phyloP scores from a whole-genome alignment of 768 basidiomycete genomes.

The Lactarius akahatsu region DNA sequence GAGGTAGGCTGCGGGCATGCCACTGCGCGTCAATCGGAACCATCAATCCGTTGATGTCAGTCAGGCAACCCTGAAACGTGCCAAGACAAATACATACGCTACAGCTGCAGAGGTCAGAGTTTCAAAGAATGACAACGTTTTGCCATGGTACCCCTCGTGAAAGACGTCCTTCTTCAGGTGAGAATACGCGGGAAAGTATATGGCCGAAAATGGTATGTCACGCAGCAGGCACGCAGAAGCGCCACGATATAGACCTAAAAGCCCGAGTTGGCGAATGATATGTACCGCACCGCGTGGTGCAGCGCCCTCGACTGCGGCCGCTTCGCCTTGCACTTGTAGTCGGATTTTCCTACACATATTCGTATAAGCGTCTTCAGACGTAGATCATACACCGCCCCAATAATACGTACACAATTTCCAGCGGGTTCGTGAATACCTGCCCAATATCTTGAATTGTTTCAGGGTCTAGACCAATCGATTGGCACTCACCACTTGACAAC shows the following conservation, averaged over 20 bases:
- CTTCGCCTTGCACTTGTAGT: constrained; percentile 93
- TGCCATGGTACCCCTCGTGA: constrained; percentile 93
- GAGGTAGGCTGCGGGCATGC: constrained; percentile 96
- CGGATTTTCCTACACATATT: constrained; percentile 73
- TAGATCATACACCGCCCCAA: neutral
- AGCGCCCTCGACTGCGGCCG: constrained; percentile 81
- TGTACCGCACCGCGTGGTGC: constrained; percentile 84
- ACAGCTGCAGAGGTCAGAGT: constrained; percentile 79
- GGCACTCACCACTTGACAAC: constrained; percentile 90
- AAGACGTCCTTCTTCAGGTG: constrained; percentile 94
- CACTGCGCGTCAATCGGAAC: constrained; percentile 49
- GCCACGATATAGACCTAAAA: constrained; percentile 91
- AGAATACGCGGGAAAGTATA: constrained; percentile 86
- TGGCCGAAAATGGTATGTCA: constrained; percentile 96
- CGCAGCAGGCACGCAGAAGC: constrained; percentile 90
- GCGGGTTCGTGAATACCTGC: constrained; percentile 94
- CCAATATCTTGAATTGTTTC: constrained; percentile 11
- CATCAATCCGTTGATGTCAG: constrained; percentile 24
- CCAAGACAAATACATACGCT: constrained; percentile 53
- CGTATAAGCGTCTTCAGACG: neutral
- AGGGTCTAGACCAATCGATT: neutral
- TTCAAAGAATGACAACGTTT: constrained; percentile 87
- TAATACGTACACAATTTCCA: constrained; percentile 83
- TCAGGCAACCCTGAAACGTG: constrained; percentile 17
- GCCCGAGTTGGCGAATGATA: constrained; percentile 88